Evolutionary conservation across 2,329 filamentous ascomycete genomes (phyloP).

Genomic region (Talaromyces sp.): DNA sequence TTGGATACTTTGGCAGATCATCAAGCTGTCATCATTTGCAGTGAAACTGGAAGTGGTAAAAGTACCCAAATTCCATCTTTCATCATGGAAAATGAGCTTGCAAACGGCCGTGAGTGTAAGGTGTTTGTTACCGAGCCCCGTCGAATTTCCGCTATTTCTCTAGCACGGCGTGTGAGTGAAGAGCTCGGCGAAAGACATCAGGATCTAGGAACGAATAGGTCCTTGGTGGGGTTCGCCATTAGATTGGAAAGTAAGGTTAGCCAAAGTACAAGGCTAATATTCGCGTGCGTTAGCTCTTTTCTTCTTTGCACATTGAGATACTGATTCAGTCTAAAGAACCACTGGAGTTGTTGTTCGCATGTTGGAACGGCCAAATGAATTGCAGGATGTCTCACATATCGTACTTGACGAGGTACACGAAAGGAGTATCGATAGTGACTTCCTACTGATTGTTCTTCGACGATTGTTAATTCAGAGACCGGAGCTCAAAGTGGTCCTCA

Average conservation of each 20-base stretch:
- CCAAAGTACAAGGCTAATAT: slow-evolving; percentile 78
- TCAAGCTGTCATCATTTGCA: slow-evolving; percentile 89
- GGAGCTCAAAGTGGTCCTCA: slow-evolving; percentile 87
- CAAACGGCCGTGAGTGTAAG: slow-evolving; percentile 76
- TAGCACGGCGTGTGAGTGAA: slow-evolving; percentile 89
- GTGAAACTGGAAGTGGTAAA: slow-evolving; percentile 95
- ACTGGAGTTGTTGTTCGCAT: slow-evolving; percentile 94
- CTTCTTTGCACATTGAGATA: background rate
- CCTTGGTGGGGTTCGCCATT: slow-evolving; percentile 91
- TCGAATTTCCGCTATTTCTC: slow-evolving; percentile 90
- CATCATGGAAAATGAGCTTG: slow-evolving; percentile 82
- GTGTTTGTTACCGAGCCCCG: slow-evolving; percentile 94
- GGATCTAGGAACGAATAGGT: slow-evolving; percentile 77
- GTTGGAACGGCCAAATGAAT: slow-evolving; percentile 82
- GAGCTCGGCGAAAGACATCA: slow-evolving; percentile 82
- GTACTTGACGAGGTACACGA: slow-evolving; percentile 98
- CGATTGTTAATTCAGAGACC: slow-evolving; percentile 72
- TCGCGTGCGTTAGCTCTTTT: slow-evolving; percentile 59
- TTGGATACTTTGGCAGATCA: slow-evolving; percentile 71
- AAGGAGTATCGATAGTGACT: slow-evolving; percentile 93
- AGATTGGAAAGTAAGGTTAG: slow-evolving; percentile 84
- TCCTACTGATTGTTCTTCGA: slow-evolving; percentile 85
- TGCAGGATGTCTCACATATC: slow-evolving; percentile 86
- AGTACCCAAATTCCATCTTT: slow-evolving; percentile 97
- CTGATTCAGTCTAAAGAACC: slow-evolving; percentile 35